These are phyloP conservation scores for Eremochloa ophiuroides DNA, from an alignment of 176 grass and related monocot genomes.

Conservation along the genomic window DNA sequence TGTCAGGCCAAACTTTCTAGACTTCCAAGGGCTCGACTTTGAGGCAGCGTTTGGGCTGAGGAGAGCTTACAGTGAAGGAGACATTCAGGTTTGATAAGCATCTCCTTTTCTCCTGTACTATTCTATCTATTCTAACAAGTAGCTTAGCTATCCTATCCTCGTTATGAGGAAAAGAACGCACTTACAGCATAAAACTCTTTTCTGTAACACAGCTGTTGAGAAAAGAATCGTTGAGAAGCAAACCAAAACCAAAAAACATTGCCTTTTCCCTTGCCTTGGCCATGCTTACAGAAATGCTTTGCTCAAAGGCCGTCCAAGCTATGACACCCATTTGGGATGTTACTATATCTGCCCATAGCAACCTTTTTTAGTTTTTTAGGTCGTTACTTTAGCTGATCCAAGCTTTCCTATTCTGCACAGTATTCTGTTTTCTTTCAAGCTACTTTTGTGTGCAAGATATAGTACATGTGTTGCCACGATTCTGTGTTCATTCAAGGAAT, in stretches of 20 bases:
- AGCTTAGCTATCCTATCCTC: slow-evolving; percentile 16
- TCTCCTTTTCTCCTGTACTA: slow-evolving; percentile 4
- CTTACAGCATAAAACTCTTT: slow-evolving; percentile 1
- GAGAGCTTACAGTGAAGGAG: slow-evolving; percentile 91
- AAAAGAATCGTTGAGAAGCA: slow-evolving; percentile 9
- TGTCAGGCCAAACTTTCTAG: slow-evolving; percentile 75
- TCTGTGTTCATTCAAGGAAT: background rate
- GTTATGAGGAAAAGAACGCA: slow-evolving; percentile 16
- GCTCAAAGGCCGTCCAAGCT: slow-evolving; percentile 22
- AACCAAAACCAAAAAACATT: slow-evolving; percentile 21
- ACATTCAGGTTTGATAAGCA: slow-evolving; percentile 74
- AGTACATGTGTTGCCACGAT: background rate
- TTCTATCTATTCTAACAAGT: background rate
- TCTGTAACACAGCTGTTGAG: slow-evolving; percentile 14
- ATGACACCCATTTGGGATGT: slow-evolving; percentile 10
- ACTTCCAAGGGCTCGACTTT: slow-evolving; percentile 79
- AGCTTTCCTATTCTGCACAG: background rate
- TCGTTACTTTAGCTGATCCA: slow-evolving; percentile 23
- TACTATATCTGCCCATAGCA: slow-evolving; percentile 26
- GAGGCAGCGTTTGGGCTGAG: slow-evolving; percentile 78
- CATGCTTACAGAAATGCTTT: slow-evolving; percentile 18
- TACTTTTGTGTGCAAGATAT: slow-evolving; percentile 8
- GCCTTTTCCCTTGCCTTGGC: slow-evolving; percentile 9
- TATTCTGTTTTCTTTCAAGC: slow-evolving; percentile 9
- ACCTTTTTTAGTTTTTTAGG: slow-evolving; percentile 4